phyloP scores from a whole-genome alignment of 2,329 filamentous ascomycete genomes.

The Paracoccidioides brasiliensis region DNA sequence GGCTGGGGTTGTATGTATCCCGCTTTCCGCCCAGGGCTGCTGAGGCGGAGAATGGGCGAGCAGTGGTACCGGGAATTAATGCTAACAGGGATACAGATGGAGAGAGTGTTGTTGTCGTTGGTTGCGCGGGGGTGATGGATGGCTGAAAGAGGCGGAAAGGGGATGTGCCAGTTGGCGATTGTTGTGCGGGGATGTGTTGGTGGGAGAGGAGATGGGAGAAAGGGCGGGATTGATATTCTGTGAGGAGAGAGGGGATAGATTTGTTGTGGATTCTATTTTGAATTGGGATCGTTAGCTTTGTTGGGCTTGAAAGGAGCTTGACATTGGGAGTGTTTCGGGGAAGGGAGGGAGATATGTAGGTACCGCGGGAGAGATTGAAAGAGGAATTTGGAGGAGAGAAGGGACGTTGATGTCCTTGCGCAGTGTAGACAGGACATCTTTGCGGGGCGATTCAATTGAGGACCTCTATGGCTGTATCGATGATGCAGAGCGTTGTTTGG shows the following conservation, averaged over 20 bases:
- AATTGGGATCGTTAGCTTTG: not conserved
- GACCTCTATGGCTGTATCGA: not conserved
- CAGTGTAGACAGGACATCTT: constrained; percentile 25
- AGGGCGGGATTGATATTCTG: constrained; percentile 18
- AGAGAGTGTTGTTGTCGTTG: not conserved
- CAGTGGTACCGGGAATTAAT: not conserved
- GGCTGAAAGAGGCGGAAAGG: not conserved
- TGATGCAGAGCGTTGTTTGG: not conserved
- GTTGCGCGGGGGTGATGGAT: not conserved
- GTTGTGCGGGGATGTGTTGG: constrained; percentile 19
- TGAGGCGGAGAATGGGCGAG: constrained; percentile 32
- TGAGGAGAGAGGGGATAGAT: constrained; percentile 18
- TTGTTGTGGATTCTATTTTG: constrained; percentile 6
- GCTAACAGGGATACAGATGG: not conserved
- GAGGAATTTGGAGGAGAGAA: constrained; percentile 3
- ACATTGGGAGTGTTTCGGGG: not conserved
- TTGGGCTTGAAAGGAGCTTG: not conserved
- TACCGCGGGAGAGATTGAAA: constrained; percentile 3
- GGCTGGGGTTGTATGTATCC: constrained; percentile 46
- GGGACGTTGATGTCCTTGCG: constrained; percentile 17
- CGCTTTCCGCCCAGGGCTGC: constrained; percentile 33
- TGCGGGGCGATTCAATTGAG: not conserved
- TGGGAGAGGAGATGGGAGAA: constrained; percentile 29
- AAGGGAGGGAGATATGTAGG: not conserved
- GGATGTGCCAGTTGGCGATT: constrained; percentile 4